Evolutionary conservation across 768 basidiomycete genomes (phyloP).

Genomic region (Rhodotorula taiwanensis): DNA sequence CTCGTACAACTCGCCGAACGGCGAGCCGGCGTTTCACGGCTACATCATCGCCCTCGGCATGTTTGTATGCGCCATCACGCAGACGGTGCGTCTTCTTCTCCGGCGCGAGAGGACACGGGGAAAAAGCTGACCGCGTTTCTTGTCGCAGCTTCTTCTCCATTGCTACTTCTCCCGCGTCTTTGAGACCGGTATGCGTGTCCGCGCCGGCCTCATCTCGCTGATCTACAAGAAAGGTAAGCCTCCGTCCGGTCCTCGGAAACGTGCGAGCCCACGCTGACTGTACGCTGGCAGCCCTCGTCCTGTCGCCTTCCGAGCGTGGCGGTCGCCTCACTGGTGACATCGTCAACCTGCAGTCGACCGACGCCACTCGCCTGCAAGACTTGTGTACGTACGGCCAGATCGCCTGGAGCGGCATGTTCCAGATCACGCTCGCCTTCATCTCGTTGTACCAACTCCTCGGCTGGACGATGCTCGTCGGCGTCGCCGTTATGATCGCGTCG

Average conservation of each 20-base stretch:
- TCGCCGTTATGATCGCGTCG: conserved; percentile 41
- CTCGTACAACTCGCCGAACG: conserved; percentile 54
- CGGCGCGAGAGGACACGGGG: too few species aligned
- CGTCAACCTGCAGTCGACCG: conserved; percentile 75
- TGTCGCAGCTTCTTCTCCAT: conserved; percentile 38
- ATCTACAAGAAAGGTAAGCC: conserved; percentile 33
- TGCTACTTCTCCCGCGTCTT: conserved; percentile 40
- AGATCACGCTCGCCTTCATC: conserved; percentile 82
- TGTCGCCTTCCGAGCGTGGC: conserved; percentile 76
- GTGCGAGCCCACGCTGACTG: too few species aligned
- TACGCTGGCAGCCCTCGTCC: conserved; percentile 50
- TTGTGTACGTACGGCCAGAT: conserved; percentile 50
- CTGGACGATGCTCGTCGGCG: conserved; percentile 40
- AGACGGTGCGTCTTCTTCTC: conserved; percentile 54
- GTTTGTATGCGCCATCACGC: conserved; percentile 70
- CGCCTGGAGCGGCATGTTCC: conserved; percentile 74
- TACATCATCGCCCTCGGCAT: conserved; percentile 69
- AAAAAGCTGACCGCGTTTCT: not conserved
- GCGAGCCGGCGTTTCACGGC: conserved; percentile 56
- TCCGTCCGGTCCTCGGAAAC: not conserved
- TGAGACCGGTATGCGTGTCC: conserved; percentile 72
- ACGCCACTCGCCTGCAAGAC: conserved; percentile 39
- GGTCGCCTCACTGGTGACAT: conserved; percentile 78
- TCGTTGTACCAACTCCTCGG: conserved; percentile 80
- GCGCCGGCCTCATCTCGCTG: conserved; percentile 65